Evolutionary conservation across 352 stramenopile species (phyloP), one percentile per base, ranked within the genome.

Genomic region (Globisporangium acanthophoron): DNA sequence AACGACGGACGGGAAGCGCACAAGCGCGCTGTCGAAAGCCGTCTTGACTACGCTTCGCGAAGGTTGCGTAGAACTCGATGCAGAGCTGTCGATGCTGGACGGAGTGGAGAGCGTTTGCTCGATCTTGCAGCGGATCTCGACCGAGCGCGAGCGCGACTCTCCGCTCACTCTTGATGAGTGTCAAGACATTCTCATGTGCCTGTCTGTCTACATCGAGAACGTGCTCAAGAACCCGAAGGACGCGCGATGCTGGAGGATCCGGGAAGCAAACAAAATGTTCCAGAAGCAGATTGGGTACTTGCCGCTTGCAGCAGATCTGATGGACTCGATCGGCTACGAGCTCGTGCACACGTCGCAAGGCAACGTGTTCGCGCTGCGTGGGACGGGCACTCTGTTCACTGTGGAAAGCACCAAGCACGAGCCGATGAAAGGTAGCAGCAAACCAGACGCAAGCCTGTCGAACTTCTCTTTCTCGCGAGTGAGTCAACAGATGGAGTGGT

Each of bases 161-260:
- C 58, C 62, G 9, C 70, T 88, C 13, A 65, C 67, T 2, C 45
- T 85, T 1, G 69, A 87, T 0, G 78, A 88, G n/a, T 87, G 73
- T 11, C 65, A 71, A 8, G 51, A 53, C 5, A 59, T 70, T 2
- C 52, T 90, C 15, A 69, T 46, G 18, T 40, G 76, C 24, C 56
- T 89, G 43, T 60, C 54, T 0, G 50, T 39, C 4, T 89, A 80
- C 47, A 66, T 89, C 21, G 76, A 83, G 16, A 88, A 83, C 21
- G 64, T 89, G 0, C 60, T 91, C 5, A 87, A 82, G 59, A 85
- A 88, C 51, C 78, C 79, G 1, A 88, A 88, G 51, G 81, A 91
- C 51, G 81, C 78, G 29, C 54, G 74, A 18, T 86, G 66, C 20
- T 89, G 81, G 81, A 64, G 75, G 0, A 91, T 91, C 33, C 69